Evolutionary conservation across 2,329 filamentous ascomycete species (phyloP).

Genomic region (Aspergillus piperis): DNA sequence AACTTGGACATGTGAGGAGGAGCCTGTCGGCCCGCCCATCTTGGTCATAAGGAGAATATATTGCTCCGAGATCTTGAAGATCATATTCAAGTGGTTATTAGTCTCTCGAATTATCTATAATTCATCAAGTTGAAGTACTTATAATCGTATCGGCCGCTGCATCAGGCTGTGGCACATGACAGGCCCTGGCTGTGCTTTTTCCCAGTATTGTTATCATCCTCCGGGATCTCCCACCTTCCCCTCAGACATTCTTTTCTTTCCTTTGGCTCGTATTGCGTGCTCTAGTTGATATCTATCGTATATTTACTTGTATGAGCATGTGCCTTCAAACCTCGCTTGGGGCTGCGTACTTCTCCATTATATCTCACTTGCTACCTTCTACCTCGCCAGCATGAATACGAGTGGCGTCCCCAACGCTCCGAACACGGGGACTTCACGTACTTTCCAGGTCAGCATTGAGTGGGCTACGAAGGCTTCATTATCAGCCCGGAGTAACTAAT

Average conservation of each 20-base stretch:
- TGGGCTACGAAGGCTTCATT: too few relatives aligned
- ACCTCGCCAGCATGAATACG: not conserved
- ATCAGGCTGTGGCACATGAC: not conserved
- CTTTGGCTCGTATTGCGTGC: too few relatives aligned
- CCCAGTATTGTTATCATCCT: not conserved
- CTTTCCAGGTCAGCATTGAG: not conserved
- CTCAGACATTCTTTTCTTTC: not conserved
- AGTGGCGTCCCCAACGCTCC: not conserved
- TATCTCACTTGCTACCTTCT: not conserved
- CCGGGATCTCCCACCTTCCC: not conserved
- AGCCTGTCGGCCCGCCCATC: not conserved
- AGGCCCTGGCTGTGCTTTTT: not conserved
- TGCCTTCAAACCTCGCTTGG: not conserved
- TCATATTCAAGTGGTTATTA: too few relatives aligned
- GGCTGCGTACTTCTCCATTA: not conserved
- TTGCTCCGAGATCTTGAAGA: not conserved
- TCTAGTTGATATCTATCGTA: not conserved
- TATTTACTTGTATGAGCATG: not conserved
- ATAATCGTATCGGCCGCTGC: not conserved
- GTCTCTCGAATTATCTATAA: too few relatives aligned
- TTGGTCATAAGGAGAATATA: not conserved
- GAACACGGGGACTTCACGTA: not conserved
- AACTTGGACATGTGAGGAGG: not conserved
- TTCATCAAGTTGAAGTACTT: too few relatives aligned
- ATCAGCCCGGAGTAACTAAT: not conserved